Base-by-base conservation (phyloP, 345 rosid species). In the Aquilaria yunnanensis region DNA sequence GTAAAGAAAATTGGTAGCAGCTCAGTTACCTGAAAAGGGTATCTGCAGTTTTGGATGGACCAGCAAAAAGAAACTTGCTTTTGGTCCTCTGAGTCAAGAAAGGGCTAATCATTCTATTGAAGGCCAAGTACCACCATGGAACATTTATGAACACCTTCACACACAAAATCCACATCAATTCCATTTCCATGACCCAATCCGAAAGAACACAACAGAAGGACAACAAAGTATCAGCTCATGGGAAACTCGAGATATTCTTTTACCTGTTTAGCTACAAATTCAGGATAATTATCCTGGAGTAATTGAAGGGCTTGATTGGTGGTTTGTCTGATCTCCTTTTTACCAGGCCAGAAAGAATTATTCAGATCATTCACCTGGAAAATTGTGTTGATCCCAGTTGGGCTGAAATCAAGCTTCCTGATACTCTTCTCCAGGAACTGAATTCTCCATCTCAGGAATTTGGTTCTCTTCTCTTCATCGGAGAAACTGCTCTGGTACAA, bases 111-210 rank as follows among this genome's bases (percentile, higher is more conserved):
- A 88, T 79, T 14, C 73, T 78, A 66, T 93, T 77, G 71, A 82
- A 84, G 0, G 96, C 96, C 52, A 93, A 73, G 74, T 93, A 87
- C 98, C 98, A 93, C 98, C 98, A 93, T 1, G 97, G 94, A 4
- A 93, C 98, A 71, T 93, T 93, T 72, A 93, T 84, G 68, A 89
- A 85, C 70, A 93, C 79, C 97, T 93, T 6, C 11, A 65, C n/a
- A 56, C 1, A 62, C 12, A 65, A 14, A 41, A 62, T 57, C 46
- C 23, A 57, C 8, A 3, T 37, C 43, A 37, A 9, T 37, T 37
- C 43, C 43, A 56, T 63, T 37, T 37, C 43, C 43, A 56, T 63
- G 51, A 41, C 47, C 58, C 59, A 23, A 32, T 54, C 43, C 43
- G 43, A 32, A 0, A 30, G 31, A 43, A 13, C 60, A 57, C 14